A percentile compares a stretch with the other conserved stretches of the same genome.
Evolutionary conservation across 2,329 filamentous ascomycete genomes (phyloP).

Genomic region (Cadophora malorum): DNA sequence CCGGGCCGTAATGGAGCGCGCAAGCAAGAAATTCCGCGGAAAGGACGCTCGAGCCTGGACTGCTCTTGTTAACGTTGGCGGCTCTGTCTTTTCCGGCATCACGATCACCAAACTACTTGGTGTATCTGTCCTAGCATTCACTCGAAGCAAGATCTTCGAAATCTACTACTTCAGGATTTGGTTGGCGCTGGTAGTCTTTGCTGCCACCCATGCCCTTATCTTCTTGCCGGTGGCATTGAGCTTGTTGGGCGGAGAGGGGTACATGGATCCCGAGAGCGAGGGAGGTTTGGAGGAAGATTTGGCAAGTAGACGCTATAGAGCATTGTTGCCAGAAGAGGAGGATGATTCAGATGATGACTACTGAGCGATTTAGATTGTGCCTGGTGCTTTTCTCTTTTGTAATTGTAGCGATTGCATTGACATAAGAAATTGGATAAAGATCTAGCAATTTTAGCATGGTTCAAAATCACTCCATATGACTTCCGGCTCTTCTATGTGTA

Average conservation of each 20-base stretch:
- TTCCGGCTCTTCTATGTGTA: neutral
- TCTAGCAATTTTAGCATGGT: neutral
- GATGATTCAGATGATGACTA: slow-evolving; percentile 52
- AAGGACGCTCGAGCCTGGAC: slow-evolving; percentile 90
- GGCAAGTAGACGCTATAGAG: slow-evolving; percentile 77
- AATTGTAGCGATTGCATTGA: slow-evolving; percentile 12
- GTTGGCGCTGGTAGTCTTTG: slow-evolving; percentile 89
- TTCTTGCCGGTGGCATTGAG: slow-evolving; percentile 91
- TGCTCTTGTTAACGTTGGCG: slow-evolving; percentile 91
- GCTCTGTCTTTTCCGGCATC: slow-evolving; percentile 94
- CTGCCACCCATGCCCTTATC: slow-evolving; percentile 84
- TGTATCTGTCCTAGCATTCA: slow-evolving; percentile 91
- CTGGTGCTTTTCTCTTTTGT: neutral
- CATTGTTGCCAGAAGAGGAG: slow-evolving; percentile 79
- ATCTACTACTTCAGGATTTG: slow-evolving; percentile 99
- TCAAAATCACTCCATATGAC: neutral
- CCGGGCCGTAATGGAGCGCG: slow-evolving; percentile 79
- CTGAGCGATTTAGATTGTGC: slow-evolving; percentile 7
- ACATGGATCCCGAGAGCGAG: slow-evolving; percentile 84
- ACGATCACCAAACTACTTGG: slow-evolving; percentile 95
- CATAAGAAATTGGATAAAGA: neutral
- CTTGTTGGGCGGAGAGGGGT: slow-evolving; percentile 84
- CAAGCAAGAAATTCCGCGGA: slow-evolving; percentile 78
- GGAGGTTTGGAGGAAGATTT: slow-evolving; percentile 91
- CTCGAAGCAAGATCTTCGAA: slow-evolving; percentile 97